These are phyloP conservation scores for Onygenales sp. DNA, from an alignment of 2,329 filamentous ascomycete species.

Conservation along the genomic window DNA sequence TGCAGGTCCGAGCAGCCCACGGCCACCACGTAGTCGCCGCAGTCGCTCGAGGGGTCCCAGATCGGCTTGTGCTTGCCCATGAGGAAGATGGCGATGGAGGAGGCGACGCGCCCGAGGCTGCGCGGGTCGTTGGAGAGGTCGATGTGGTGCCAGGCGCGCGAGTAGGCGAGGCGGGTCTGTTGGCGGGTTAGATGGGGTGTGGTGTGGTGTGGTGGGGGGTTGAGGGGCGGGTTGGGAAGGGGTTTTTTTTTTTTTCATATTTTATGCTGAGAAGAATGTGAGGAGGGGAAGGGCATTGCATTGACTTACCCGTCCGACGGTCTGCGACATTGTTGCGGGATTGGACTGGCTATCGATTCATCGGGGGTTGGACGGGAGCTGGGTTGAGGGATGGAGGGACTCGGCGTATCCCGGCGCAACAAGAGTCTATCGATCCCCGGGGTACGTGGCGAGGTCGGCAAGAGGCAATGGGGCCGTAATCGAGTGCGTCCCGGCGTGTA, in stretches of 20 bases:
- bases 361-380: not conserved
- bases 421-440: not conserved
- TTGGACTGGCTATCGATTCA: constrained; percentile 5
- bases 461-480: not conserved
- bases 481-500: not conserved
- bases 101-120: constrained; percentile 81
- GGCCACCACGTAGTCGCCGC: constrained; percentile 96
- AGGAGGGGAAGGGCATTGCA: not conserved
- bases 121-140: constrained; percentile 60
- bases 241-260: not conserved
- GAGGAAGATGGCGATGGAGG: constrained; percentile 72
- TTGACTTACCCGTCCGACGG: constrained; percentile 33
- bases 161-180: constrained; percentile 92
- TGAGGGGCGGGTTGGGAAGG: not conserved
- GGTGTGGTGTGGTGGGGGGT: not conserved
- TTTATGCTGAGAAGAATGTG: not conserved
- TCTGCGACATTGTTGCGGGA: constrained; percentile 32
- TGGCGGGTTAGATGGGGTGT: not conserved
- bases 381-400: not conserved
- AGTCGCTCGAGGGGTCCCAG: constrained; percentile 94
- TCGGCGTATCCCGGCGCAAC: not conserved
- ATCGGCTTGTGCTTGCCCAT: constrained; percentile 99
- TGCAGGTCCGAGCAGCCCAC: constrained; percentile 79
- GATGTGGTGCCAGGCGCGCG: constrained; percentile 90
- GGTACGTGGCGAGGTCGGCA: no score